A percentile compares a stretch with the other conserved stretches of the same genome.
Evolutionary conservation across 1,139 yeast genomes (phyloP).

Genomic region (Scheffersomyces illinoinensis): DNA sequence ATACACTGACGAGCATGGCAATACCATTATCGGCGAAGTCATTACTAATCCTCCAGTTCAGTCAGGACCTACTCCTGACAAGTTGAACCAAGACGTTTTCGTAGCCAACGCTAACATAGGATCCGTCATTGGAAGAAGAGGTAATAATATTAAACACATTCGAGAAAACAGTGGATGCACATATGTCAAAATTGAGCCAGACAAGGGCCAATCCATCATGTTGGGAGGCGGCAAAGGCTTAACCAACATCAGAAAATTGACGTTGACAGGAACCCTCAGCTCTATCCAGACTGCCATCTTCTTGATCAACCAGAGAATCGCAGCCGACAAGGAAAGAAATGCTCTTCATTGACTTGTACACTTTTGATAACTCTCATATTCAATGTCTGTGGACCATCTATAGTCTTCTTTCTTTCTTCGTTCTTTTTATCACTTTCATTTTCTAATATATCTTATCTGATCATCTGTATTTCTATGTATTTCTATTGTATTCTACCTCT

Average conservation of each 20-base stretch:
- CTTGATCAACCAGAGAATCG: constrained; percentile 75
- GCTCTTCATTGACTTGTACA: constrained; percentile 1
- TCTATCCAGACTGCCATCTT: constrained; percentile 78
- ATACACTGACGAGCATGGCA: constrained; percentile 50
- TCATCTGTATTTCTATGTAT: background rate
- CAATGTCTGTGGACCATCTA: background rate
- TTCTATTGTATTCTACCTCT: background rate
- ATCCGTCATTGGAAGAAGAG: constrained; percentile 84
- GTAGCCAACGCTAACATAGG: constrained; percentile 83
- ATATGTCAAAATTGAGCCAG: constrained; percentile 67
- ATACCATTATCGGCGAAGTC: constrained; percentile 46
- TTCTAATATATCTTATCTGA: background rate
- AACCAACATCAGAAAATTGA: constrained; percentile 61
- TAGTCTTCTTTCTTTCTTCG: background rate
- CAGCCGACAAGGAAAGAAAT: constrained; percentile 57
- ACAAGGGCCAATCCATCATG: constrained; percentile 46
- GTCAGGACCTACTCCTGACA: constrained; percentile 40
- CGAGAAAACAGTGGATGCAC: constrained; percentile 74
- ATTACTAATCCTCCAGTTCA: constrained; percentile 43
- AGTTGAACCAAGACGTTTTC: constrained; percentile 64
- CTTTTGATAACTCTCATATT: background rate
- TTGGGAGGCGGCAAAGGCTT: constrained; percentile 59
- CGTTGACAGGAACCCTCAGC: constrained; percentile 68
- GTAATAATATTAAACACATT: constrained; percentile 77
- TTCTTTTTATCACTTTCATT: background rate